Evolutionary conservation across 768 basidiomycete genomes (phyloP), one percentile per base, ranked within the genome.

Genomic region (Collybiopsis luxurians): DNA sequence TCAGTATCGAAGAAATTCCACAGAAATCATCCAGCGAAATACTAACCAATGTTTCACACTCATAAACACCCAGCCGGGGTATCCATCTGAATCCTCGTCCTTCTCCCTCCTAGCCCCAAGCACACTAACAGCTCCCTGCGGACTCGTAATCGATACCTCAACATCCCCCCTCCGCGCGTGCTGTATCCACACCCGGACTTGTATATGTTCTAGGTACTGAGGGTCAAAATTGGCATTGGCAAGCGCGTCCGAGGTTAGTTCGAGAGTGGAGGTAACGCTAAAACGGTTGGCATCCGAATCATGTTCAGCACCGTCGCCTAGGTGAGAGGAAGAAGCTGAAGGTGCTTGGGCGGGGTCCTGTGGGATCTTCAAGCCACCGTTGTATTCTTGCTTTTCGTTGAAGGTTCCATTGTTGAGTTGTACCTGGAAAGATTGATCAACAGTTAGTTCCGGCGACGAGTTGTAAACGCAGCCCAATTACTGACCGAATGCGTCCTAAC

Each of bases 41-140:
- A 72, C 84, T 69, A 57, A 95, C 96, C 97, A 99, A 66, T 99
- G 97, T 71, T 99, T 99, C 55, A 98, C 83, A 30, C 85, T 84
- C 95, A 98, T 98, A 69, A 99, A 99, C n/a, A 81, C 87, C 97
- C 97, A 99, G 0, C 92, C 95, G n/a, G 84, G 83, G 69, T 81
- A 96, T 9, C 97, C 96, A 9, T 77, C 79, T 4, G 64, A 69
- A 17, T 81, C 86, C 36, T 68, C 68, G 67, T 99, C 97, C 12
- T 76, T 76, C 31, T 75, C 64, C 59, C 97, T 83, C 56, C 77
- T 79, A 19, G 85, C 83, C 21, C 89, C 95, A 39, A 99, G 72
- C 13, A 98, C 77, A 67, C 94, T 97, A 67, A 75, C 86, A 60
- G 98, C 78, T 11, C 93, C 93, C 44, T 83, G 83, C 0, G 97